Base-by-base conservation (phyloP, 2,329 filamentous ascomycete species). In the Coleophoma eucalyptorum region DNA sequence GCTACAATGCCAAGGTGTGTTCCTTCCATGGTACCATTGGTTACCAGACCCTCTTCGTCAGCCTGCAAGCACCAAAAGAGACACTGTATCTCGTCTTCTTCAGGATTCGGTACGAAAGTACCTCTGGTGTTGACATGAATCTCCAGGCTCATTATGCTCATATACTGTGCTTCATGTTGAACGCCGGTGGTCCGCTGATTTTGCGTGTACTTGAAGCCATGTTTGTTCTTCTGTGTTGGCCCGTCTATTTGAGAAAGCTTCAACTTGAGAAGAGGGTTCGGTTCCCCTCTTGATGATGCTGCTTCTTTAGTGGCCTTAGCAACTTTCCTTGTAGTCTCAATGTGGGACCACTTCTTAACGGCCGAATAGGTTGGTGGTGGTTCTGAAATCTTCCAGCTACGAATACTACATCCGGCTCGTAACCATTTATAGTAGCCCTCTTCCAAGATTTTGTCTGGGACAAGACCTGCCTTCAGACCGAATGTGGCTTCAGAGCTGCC, bases 111-210 rank as follows among this genome's bases (percentile, higher is more conserved):
- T 2, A 90, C 80, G 8, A 97, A 76, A 45, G 82, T 84, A 6
- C 83, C 90, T 50, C 93, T 80, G 4, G 88, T 94, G 60, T 96
- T 96, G 55, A 95, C 86, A 65, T 99, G 93, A 4, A 97, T 72
- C 65, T 99, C 94, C 6, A 99, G 70, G 58, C 91, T 95, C 89
- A 99, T 92, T 16, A 87, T 90, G 59, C 89, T 96, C 94, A 99
- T 97, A 66, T 96, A 96, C 59, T 94, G 89, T 3, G 83, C 84
- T 66, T 95, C 90, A 58, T 93, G 89, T 62, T 90, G 82, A 16
- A 95, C 84, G 58, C 84, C 90, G 0, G 86, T 88, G 1, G 85
- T 85, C 58, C 84, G 82, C 54, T 80, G 78, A 63, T 85, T 89
- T 58, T 92, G 90, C 0, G 87, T 90, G 66, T 89, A 96, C 65